Base-by-base conservation (phyloP, 2,329 filamentous ascomycete genomes). In the Aureobasidium sp. region DNA sequence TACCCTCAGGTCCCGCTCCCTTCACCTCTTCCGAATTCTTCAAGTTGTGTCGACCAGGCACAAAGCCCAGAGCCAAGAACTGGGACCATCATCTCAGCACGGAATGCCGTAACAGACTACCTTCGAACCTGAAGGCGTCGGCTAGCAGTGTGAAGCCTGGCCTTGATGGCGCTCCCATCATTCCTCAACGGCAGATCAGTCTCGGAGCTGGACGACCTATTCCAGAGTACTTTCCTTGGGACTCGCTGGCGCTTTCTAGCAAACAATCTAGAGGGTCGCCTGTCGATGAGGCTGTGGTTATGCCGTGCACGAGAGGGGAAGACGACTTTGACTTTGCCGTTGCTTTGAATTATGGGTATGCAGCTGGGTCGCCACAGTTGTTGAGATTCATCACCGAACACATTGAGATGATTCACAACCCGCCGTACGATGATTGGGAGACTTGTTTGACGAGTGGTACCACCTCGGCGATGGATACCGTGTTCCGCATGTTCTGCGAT, bases 351-450 rank as follows among this genome's bases (percentile, higher is more conserved):
- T 71, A 72, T 63, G 69, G 69, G 13, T 65, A 68, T 39, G 65
- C 67, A n/a, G 63, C 65, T 9, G 69, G 70, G 5, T 67, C 66
- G 27, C 65, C 63, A 3, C 66, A 69, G 60, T 46, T 71, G 1
- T 61, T 72, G 10, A 65, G 66, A 2, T 71, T 67, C 64, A 50
- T 72, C 29, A 70, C 68, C 5, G 69, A 71, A 60, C 69, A 71
- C 56, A 63, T 69, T 1, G 65, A 69, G 39, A 51, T 71, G 6
- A 64, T 73, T 17, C 70, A 73, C 36, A 52, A 70, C 20, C 71
- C 71, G 9, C 69, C 67, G 4, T 72, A 73, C 56, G 50, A 63
- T 10, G 70, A 73, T 46, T 73, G 71, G 71, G 66, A 69, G 32
- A 63, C 63, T 24, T 66, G 64, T 47, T 48, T 73, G 39, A 73